phyloP scores from a whole-genome alignment of 495 filamentous ascomycete species.

The Massariosphaeria phaeospora region DNA sequence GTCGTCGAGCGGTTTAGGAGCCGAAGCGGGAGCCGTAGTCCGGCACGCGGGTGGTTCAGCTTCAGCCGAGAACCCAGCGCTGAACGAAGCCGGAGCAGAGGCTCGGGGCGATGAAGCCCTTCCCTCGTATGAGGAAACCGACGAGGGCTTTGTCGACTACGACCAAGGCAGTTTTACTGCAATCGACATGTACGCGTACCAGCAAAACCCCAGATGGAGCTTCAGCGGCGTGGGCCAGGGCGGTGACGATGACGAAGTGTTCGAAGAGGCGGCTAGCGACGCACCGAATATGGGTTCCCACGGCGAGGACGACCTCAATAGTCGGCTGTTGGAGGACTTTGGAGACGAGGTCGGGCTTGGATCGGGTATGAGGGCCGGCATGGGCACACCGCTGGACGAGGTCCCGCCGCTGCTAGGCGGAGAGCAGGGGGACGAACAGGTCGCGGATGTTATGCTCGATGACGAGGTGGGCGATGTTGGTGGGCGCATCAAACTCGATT shows the following conservation, averaged over 20 bases:
- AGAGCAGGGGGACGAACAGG: conserved; percentile 6
- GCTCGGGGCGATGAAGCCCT: conserved; percentile 11
- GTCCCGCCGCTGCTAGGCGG: conserved; percentile 17
- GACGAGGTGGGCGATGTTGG: background rate
- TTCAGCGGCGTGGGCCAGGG: conserved; percentile 1
- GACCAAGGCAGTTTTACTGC: conserved; percentile 5
- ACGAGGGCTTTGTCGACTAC: conserved; percentile 19
- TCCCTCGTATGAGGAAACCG: conserved; percentile 2
- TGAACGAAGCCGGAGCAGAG: conserved; percentile 23
- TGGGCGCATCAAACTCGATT: background rate
- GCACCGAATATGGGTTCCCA: conserved; percentile 20
- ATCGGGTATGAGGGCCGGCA: conserved; percentile 2
- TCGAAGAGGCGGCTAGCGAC: conserved; percentile 20
- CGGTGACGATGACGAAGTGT: conserved; percentile 7
- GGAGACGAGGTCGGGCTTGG: conserved; percentile 12
- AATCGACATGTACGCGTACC: background rate
- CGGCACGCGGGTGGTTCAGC: conserved; percentile 22
- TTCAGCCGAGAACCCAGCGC: conserved; percentile 17
- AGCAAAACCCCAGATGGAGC: background rate
- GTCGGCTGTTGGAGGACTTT: conserved; percentile 29
- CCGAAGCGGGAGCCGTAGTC: conserved; percentile 31
- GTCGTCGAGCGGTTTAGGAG: conserved; percentile 42
- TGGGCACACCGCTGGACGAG: conserved; percentile 15
- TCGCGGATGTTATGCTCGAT: conserved; percentile 6
- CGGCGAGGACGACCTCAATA: conserved; percentile 1